These are phyloP conservation scores for Rhynchosporium graminicola DNA, from an alignment of 2,329 filamentous ascomycete species.

Conservation along the genomic window DNA sequence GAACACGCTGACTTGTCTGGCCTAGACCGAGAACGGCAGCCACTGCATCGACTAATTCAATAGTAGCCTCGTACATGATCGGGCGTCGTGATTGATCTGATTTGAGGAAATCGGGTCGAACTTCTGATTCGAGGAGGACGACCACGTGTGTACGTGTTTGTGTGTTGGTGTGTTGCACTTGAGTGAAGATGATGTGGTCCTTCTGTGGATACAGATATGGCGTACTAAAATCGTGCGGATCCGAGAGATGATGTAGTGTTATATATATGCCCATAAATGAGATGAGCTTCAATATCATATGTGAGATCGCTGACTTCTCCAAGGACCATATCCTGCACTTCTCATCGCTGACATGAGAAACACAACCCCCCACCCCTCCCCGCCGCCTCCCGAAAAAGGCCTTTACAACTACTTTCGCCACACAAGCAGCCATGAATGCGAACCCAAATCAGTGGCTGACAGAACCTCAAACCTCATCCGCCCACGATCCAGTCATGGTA, in stretches of 20 bases:
- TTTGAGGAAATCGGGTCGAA: neutral
- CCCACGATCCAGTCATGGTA: conserved; percentile 38
- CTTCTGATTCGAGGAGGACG: neutral
- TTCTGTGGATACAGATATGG: neutral
- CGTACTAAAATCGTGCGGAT: neutral
- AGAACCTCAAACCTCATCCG: conserved; percentile 20
- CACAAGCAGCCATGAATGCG: neutral
- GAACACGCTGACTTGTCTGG: conserved; percentile 4
- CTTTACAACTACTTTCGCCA: too few species aligned
- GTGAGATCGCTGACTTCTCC: neutral
- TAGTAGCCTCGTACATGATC: conserved; percentile 23
- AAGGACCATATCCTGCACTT: conserved; percentile 3
- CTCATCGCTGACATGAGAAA: conserved; percentile 15
- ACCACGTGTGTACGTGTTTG: conserved; percentile 15
- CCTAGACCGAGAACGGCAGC: conserved; percentile 9
- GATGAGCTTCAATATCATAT: neutral
- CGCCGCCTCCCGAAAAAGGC: too few species aligned
- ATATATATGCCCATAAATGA: conserved; percentile 4
- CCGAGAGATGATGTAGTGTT: neutral
- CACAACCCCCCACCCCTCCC: too few species aligned
- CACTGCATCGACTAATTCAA: conserved; percentile 19
- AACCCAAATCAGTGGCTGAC: conserved; percentile 2
- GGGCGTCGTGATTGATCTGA: neutral
- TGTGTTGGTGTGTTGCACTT: neutral
- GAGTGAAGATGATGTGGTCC: conserved; percentile 11